A percentile compares a stretch with the other conserved stretches of the same genome.
phyloP scores from a whole-genome alignment of 345 rosid species.

The Citrus maxima region DNA sequence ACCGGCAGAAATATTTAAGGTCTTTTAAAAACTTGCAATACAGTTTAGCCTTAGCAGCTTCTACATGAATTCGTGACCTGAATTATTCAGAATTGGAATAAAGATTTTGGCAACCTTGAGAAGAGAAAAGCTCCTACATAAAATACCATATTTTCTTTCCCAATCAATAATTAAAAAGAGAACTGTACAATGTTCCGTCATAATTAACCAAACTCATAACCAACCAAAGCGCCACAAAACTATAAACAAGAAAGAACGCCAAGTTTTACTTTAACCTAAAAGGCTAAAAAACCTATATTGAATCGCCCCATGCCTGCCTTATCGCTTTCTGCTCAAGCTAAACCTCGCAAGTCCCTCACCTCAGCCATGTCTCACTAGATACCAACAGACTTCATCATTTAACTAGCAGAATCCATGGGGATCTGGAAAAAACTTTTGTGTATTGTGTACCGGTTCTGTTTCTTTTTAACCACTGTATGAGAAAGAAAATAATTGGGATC shows the following conservation, averaged over 20 bases:
- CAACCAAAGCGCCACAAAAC: conserved; percentile 5
- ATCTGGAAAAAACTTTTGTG: background rate
- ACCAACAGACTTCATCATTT: background rate
- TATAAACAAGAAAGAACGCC: conserved; percentile 12
- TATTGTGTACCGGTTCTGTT: conserved; percentile 2
- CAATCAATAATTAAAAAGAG: conserved; percentile 11
- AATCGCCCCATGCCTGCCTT: background rate
- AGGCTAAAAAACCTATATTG: background rate
- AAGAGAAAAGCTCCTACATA: background rate
- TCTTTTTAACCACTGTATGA: background rate
- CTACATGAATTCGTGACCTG: background rate
- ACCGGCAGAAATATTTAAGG: background rate
- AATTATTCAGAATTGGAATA: background rate
- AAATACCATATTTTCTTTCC: background rate
- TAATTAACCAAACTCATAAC: conserved; percentile 4
- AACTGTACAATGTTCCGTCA: conserved; percentile 51
- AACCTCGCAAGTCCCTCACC: too few species aligned
- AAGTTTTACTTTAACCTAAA: background rate
- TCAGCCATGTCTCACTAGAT: too few species aligned
- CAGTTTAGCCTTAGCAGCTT: background rate
- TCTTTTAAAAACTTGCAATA: background rate
- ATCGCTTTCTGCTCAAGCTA: background rate
- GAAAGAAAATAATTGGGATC: background rate
- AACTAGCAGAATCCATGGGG: background rate
- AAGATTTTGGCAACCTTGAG: background rate